These are phyloP conservation scores for Juglanconis juglandina DNA, from an alignment of 2,329 filamentous ascomycete genomes.

Conservation along the genomic window DNA sequence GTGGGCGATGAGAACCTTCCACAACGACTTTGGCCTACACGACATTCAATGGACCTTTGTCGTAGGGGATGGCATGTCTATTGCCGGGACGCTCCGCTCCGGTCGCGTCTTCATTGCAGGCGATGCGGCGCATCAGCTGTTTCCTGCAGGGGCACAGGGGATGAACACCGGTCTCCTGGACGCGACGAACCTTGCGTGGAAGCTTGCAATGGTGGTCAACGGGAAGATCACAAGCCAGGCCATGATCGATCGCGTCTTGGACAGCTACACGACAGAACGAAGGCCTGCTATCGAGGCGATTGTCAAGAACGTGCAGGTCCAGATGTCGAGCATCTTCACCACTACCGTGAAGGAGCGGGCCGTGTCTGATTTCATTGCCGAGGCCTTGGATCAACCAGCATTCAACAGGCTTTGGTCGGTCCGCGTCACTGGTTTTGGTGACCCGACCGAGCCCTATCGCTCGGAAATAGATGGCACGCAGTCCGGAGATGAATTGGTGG, in stretches of 20 bases:
- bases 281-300: not conserved
- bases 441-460: conserved; percentile 13
- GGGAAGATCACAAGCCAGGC: not conserved
- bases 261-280: conserved; percentile 14
- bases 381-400: conserved; percentile 4
- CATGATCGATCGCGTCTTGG: conserved; percentile 9
- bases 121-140: conserved; percentile 56
- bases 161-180: conserved; percentile 57
- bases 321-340: not conserved
- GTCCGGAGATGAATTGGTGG: not conserved
- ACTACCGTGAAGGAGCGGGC: not conserved
- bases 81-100: conserved; percentile 40
- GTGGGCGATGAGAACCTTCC: not conserved
- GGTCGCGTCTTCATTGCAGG: conserved; percentile 52
- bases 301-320: not conserved
- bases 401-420: conserved; percentile 8
- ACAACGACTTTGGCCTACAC: conserved; percentile 5
- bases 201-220: conserved; percentile 31
- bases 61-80: conserved; percentile 20
- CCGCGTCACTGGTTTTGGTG: conserved; percentile 10
- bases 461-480: not conserved
- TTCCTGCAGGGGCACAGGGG: conserved; percentile 53
- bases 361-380: conserved; percentile 5
- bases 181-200: conserved; percentile 53
- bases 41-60: conserved; percentile 6